Base-by-base conservation (phyloP, 306 rosid species). In the Corylus americana region DNA sequence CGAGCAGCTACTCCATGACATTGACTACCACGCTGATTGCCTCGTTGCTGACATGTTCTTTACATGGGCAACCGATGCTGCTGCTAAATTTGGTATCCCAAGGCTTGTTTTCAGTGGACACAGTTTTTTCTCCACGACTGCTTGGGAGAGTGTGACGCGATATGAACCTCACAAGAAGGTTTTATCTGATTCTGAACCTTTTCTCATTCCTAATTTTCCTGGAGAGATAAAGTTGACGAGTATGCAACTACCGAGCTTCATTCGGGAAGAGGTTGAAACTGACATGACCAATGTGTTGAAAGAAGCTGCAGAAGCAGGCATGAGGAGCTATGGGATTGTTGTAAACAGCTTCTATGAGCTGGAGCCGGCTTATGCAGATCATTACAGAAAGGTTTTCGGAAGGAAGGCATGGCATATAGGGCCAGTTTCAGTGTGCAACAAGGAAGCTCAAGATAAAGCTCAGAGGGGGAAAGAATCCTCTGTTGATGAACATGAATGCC, bases 291-390 rank as follows among this genome's bases (percentile, higher is more conserved):
- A 20, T 17, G 0, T 83, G 17, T 42, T 67, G 8, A 49, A 75
- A 5, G 83, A 53, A 16, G 3, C 57, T 9, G 55, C 14, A 57
- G 83, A 83, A 69, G 82, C 84, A 1, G 83, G 80, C 16, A 1
- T 0, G 17, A 75, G 49, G 17, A 85, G 92, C 58, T 88, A 82
- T 79, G 92, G 94, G 1, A 78, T 83, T 70, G 54, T 91, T 48
- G 74, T 82, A 9, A 86, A 91, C 55, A 91, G 87, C 74, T 86
- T 89, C 53, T 85, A 86, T 8, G 96, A 89, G 55, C 93, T 89
- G 0, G 96, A 89, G 67, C 57, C 48, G 4, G 84, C 55, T 1
- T 89, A 86, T 75, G 85, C 83, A 4, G 86, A 91, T 76, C 47
- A 86, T 31, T 86, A 50, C 54, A 83, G 73, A 22, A 69, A 86